Evolutionary conservation across 1,139 yeast species (phyloP), one percentile per base, ranked within the genome.

Genomic region (Lodderomyces elongisporus): DNA sequence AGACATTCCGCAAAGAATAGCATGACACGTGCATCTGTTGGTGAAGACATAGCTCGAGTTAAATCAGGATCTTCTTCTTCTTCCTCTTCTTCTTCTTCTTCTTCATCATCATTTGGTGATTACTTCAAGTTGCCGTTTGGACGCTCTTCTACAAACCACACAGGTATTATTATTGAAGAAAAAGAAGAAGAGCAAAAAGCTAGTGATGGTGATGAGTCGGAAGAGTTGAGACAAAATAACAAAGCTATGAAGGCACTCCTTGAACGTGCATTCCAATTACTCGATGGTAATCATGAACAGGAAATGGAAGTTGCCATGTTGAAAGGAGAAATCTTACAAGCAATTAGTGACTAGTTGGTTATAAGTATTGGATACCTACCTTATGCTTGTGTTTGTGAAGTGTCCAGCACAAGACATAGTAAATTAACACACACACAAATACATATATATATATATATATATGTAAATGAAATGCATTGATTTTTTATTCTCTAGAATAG

Each of bases 61-160:
- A 20, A n/a, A n/a, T n/a, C n/a, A n/a, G n/a, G 16, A 12, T 6
- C 23, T 15, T 27, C 15, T 3, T n/a, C 13, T 16, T 28, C 14
- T 12, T 36, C 38, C n/a, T 33, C 28, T 8, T 16, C 32, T 6
- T 23, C 37, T 18, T 30, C 28, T 5, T 35, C 32, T 9, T 14
- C 31, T 10, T 37, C 38, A 10, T 34, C 25, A 12, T n/a, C 17
- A 18, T 50, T 54, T 28, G 41, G 49, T 5, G 60, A 55, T 28
- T 55, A 49, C 38, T 48, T 58, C 45, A 57, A 55, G 36, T 39
- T 57, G 16, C n/a, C n/a, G n/a, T n/a, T n/a, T n/a, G n/a, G 60
- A 62, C 15, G 17, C 22, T 4, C 18, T 17, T 15, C 14, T 8
- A 8, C 12, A n/a, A 26, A 27, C 5, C 9, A 22, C n/a, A n/a